Base-by-base conservation (phyloP, 2,329 filamentous ascomycete species). In the Scleromitrula shiraiana region DNA sequence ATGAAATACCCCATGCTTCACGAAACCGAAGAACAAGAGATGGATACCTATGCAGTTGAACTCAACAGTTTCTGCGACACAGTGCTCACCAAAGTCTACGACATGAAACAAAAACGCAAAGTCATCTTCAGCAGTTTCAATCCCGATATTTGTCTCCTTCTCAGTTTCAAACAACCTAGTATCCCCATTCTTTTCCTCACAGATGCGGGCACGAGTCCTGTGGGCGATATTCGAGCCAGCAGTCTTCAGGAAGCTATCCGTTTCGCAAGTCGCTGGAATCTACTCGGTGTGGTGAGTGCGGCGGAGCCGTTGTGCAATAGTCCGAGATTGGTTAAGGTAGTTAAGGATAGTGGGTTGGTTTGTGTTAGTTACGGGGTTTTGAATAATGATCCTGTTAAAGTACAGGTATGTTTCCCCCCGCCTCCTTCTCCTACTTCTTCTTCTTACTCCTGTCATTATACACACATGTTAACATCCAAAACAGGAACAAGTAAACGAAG, bases 1-100 rank as follows among this genome's bases (percentile, higher is more conserved):
- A 86, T 98, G 77, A 97, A 98, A 69, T 98, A 98, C 64, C 93
- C 93, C 5, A 97, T 97, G 90, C 78, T 98, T 35, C 85, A 91
- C 64, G 94, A 98, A 72, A 88, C 82, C 50, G 88, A 96, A 66
- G 87, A 94, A 65, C 86, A 96, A 56, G 88, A 95, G 58, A 96
- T 97, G 89, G 91, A 96, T 64, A 86, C 87, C 3, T 95, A 95
- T 62, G 90, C 88, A 0, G 87, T 97, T 39, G 93, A 98, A 68
- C 77, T 97, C 58, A 97, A 97, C 68, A 88, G 85, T 1, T 98
- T 97, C 65, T 91, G 94, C 62, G 93, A 98, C 66, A 95, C 88
- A 0, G 86, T 98, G 3, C 74, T 98, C 7, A 76, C 76, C 37
- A 93, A 88, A 66, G 91, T 96, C 5, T 98, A 97, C 62, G 88